These are phyloP conservation scores for Saturnispora silvae DNA, from an alignment of 805 yeast species.

Conservation along the genomic window DNA sequence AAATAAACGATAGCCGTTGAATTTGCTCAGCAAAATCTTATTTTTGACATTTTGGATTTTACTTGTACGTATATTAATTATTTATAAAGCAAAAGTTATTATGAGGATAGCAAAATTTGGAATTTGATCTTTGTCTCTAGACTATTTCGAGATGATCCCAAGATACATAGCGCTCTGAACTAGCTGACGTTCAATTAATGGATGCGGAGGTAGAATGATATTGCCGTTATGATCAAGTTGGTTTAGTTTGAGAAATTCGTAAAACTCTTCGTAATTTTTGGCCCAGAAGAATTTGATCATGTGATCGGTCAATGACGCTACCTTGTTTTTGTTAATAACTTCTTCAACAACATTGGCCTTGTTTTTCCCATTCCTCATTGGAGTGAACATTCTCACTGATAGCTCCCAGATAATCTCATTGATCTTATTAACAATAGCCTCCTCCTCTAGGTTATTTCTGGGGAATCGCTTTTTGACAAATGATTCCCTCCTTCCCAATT, in stretches of 20 bases:
- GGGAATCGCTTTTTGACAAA: constrained; percentile 5
- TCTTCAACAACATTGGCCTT: constrained; percentile 4
- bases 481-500: constrained; percentile 9
- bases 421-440: constrained; percentile 11
- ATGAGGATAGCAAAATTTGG: constrained; percentile 8
- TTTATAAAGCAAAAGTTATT: neutral
- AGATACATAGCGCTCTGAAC: constrained; percentile 15
- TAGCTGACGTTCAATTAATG: constrained; percentile 12
- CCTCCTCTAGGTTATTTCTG: constrained; percentile 1
- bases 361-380: constrained; percentile 5
- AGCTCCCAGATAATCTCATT: constrained; percentile 18
- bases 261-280: constrained; percentile 17
- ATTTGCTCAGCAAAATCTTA: too few species aligned
- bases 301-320: constrained; percentile 22
- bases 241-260: constrained; percentile 15
- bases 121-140: too few species aligned
- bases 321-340: constrained; percentile 14
- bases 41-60: too few species aligned
- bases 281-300: constrained; percentile 24
- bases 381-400: constrained; percentile 12
- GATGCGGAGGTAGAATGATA: constrained; percentile 12
- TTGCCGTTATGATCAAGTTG: constrained; percentile 13
- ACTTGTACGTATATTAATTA: too few species aligned
- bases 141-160: constrained; percentile 13
- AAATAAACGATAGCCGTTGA: too few species aligned